Evolutionary conservation across 768 basidiomycete species (phyloP).

Genomic region (Leccinum incarnatum): DNA sequence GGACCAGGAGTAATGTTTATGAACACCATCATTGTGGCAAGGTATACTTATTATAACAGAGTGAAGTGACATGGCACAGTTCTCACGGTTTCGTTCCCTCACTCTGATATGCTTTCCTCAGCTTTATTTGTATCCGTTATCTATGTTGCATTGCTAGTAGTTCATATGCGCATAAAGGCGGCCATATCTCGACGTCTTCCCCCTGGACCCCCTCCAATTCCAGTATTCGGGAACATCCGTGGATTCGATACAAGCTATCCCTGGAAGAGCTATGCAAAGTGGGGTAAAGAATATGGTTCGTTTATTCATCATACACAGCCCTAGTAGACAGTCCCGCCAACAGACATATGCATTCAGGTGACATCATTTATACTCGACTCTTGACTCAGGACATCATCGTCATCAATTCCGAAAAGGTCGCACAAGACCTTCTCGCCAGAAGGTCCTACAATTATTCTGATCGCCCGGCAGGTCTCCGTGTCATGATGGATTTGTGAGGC

Average conservation of each 20-base stretch:
- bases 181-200: constrained; percentile 12
- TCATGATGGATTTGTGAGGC: constrained; percentile 20
- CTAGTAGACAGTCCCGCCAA: not conserved
- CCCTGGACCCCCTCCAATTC: constrained; percentile 21
- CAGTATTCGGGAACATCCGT: constrained; percentile 20
- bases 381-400: constrained; percentile 18
- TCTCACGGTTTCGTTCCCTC: not conserved
- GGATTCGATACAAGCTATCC: constrained; percentile 18
- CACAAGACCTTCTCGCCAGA: constrained; percentile 20
- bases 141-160: constrained; percentile 9
- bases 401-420: constrained; percentile 25
- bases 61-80: not conserved
- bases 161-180: constrained; percentile 10
- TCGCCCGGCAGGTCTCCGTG: constrained; percentile 15
- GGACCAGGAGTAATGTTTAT: not conserved
- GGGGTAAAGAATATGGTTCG: constrained; percentile 21
- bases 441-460: constrained; percentile 24
- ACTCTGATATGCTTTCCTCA: constrained; percentile 1
- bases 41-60: not conserved
- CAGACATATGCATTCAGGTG: constrained; percentile 10
- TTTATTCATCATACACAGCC: not conserved
- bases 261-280: constrained; percentile 23
- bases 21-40: not conserved
- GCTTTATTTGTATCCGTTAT: not conserved
- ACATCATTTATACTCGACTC: constrained; percentile 14